Evolutionary conservation across 768 basidiomycete species (phyloP).

Genomic region (Coprinopsis sp.): DNA sequence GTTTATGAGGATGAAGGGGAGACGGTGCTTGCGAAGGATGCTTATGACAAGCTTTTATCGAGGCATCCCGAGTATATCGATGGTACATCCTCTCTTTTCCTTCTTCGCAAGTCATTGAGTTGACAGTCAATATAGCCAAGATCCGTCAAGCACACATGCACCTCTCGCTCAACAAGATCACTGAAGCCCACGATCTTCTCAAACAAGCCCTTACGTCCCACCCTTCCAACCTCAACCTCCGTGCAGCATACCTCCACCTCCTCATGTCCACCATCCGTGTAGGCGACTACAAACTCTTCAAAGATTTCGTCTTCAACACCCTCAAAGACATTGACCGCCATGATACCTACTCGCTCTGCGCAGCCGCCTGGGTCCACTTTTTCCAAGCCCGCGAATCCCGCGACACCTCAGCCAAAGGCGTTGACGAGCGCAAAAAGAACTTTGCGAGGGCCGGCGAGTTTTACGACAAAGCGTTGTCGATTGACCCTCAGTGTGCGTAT

Average conservation of each 20-base stretch:
- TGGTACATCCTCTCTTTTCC: constrained; percentile 49
- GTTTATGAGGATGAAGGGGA: constrained; percentile 86
- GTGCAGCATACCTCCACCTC: constrained; percentile 92
- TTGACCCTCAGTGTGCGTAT: constrained; percentile 83
- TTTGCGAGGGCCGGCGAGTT: constrained; percentile 86
- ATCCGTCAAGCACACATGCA: constrained; percentile 85
- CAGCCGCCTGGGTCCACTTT: constrained; percentile 83
- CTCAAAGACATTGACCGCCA: constrained; percentile 82
- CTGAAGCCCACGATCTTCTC: constrained; percentile 82
- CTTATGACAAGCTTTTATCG: constrained; percentile 82
- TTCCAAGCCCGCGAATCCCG: constrained; percentile 81
- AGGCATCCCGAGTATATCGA: constrained; percentile 95
- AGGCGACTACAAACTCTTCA: constrained; percentile 63
- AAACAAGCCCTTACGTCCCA: constrained; percentile 86
- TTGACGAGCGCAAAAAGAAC: constrained; percentile 69
- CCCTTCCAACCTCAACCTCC: constrained; percentile 75
- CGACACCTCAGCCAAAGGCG: constrained; percentile 50
- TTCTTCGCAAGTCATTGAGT: constrained; percentile 1
- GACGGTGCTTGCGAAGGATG: constrained; percentile 68
- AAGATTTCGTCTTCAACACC: constrained; percentile 86
- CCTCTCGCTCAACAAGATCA: constrained; percentile 59
- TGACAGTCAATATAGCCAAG: constrained; percentile 60
- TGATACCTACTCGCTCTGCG: constrained; percentile 89
- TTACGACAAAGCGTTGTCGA: constrained; percentile 83
- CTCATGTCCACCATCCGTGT: constrained; percentile 57